These are phyloP conservation scores for Leptographium lundbergii DNA, from an alignment of 2,329 filamentous ascomycete genomes.

Conservation along the genomic window DNA sequence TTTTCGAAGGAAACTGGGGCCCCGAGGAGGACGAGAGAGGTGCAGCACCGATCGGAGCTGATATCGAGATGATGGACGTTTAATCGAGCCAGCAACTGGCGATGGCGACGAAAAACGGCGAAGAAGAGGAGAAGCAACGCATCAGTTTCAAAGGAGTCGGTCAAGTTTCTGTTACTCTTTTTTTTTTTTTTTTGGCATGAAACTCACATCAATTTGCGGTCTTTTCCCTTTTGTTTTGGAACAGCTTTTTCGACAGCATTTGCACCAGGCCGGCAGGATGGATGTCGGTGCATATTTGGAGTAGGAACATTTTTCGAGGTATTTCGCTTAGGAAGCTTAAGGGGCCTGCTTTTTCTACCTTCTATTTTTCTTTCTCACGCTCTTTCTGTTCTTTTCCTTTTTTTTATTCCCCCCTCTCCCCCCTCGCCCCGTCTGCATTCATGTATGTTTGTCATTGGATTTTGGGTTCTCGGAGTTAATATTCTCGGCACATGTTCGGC, in stretches of 20 bases:
- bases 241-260: slow-evolving; percentile 10
- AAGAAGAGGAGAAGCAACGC: background rate
- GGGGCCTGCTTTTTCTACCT: slow-evolving; percentile 1
- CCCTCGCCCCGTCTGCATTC: background rate
- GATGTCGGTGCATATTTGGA: slow-evolving; percentile 4
- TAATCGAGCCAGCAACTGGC: slow-evolving; percentile 14
- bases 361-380: background rate
- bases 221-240: background rate
- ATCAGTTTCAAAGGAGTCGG: background rate
- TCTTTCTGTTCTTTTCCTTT: background rate
- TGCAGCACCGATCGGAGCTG: slow-evolving; percentile 18
- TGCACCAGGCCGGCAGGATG: background rate
- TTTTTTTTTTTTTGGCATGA: background rate
- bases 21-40: slow-evolving; percentile 41
- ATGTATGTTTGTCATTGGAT: background rate
- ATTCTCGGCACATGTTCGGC: background rate
- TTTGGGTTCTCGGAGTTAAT: background rate
- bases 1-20: slow-evolving; percentile 94
- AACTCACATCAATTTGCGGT: background rate
- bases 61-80: slow-evolving; percentile 49
- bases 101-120: background rate
- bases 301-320: slow-evolving; percentile 4
- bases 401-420: background rate
- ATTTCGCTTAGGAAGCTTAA: background rate
- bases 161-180: background rate